Base-by-base conservation (phyloP, 2,329 filamentous ascomycete species). In the Daldinia eschscholtzii region DNA sequence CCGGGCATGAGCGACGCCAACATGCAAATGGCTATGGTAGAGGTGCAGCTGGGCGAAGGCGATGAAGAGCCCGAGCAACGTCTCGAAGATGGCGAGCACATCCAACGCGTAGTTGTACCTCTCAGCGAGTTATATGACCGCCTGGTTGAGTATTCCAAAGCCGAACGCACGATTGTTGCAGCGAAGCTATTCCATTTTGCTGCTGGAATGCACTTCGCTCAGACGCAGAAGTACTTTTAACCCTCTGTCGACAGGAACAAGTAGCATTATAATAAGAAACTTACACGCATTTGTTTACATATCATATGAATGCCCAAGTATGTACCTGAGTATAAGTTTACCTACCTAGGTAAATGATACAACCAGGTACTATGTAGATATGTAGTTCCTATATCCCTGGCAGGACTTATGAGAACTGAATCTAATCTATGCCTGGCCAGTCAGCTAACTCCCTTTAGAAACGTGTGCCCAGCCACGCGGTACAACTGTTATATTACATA, bases 141-240 rank as follows among this genome's bases (percentile, higher is more conserved):
- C 61, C 76, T 90, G 64, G 83, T 82, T 7, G 81, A 83, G 74
- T 84, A 81, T 61, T 77, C 78, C 6, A 76, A 81, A 69, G 79
- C 82, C 76, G 83, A 87, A 10, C 84, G 86, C 74, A 84, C 80
- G 68, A 78, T 86, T 1, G 84, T 89, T 9, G 85, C 87, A 65
- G 87, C 74, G 12, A 88, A 87, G 81, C 77, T 89, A 65, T 88
- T 86, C 74, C 87, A 89, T 76, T 89, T 87, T 80, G 87, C 87
- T 15, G 84, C 86, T 2, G 87, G 87, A 5, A 83, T 88, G 77
- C 80, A 86, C 64, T 87, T 85, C 73, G 80, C 80, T 23, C 76
- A 77, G 77, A 81, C 74, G 26, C 75, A 76, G 64, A 79, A 77
- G 65, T 79, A 76, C 46, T 70, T 73, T 39, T 66, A 64, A 46